Evolutionary conservation across 2,329 filamentous ascomycete genomes (phyloP).

Genomic region (Dothistroma septosporum): DNA sequence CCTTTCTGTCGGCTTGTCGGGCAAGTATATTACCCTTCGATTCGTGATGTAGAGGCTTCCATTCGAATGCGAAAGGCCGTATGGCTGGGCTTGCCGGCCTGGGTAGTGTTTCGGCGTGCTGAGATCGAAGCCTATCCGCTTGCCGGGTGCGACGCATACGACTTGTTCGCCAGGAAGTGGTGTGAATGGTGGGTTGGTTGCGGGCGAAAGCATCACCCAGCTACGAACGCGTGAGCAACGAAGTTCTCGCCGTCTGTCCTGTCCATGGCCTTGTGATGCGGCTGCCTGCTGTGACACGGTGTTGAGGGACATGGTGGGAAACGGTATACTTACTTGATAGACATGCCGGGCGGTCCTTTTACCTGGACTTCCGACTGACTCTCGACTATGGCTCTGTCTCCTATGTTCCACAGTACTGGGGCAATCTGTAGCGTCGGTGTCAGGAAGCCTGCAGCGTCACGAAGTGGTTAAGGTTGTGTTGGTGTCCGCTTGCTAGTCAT

Average conservation of each 20-base stretch:
- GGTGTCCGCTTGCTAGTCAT: background rate
- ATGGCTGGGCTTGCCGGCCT: constrained; percentile 51
- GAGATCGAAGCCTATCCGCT: constrained; percentile 71
- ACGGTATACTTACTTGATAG: constrained; percentile 24
- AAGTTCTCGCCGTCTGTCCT: constrained; percentile 5
- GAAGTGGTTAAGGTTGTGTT: background rate
- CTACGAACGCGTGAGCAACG: constrained; percentile 40
- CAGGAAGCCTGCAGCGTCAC: background rate
- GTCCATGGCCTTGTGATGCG: constrained; percentile 3
- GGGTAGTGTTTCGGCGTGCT: constrained; percentile 53
- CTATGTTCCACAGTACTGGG: constrained; percentile 1
- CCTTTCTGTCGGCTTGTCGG: constrained; percentile 60
- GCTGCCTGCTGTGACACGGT: constrained; percentile 1
- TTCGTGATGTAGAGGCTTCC: constrained; percentile 29
- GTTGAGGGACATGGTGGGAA: constrained; percentile 15
- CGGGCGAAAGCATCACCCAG: constrained; percentile 84
- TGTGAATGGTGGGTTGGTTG: constrained; percentile 62
- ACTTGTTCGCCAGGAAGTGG: constrained; percentile 79
- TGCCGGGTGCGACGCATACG: constrained; percentile 68
- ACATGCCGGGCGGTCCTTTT: constrained; percentile 18
- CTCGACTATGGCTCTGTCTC: background rate
- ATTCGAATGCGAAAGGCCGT: constrained; percentile 26
- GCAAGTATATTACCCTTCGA: constrained; percentile 78
- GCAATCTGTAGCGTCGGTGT: background rate
- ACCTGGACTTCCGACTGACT: background rate